Base-by-base conservation (phyloP, 306 rosid genomes). In the Vicia villosa region DNA sequence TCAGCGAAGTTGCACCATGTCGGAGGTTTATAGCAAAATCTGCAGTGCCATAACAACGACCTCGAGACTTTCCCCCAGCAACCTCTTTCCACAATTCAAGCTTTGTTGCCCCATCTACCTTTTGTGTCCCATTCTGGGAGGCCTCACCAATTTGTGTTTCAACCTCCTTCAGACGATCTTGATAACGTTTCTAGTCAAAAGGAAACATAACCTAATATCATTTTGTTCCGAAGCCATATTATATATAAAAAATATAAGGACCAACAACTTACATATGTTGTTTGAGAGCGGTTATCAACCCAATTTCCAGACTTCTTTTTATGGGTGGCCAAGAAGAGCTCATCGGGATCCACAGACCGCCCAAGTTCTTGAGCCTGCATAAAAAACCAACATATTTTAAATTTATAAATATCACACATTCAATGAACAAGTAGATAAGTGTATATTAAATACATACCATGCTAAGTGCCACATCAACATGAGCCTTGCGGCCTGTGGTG, bases 1-100 rank as follows among this genome's bases (percentile, higher is more conserved):
- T 63, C 16, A 63, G 14, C 8, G 54, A 41, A n/a, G 37, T 20
- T 21, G 4, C 54, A 63, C 69, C 69, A 3, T 7, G 37, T 14
- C 5, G 20, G 10, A 63, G 54, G 51, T 63, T 21, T 14, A 24
- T 21, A 63, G 69, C 15, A 26, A 63, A 63, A 52, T 63, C 54
- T 21, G 67, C 67, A 61, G 67, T 61, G 28, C 67, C 67, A 37
- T 61, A 61, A 61, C 67, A 61, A 11, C 47, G 67, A 20, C 67
- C 67, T 37, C 36, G 54, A 21, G 8, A 6, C 54, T 63, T 63
- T 5, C 69, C 52, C 11, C 69, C 52, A 22, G 54, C 37, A 63
- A 24, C 36, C 69, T 63, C 37, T 14, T 63, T 41, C 69, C 52
- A 63, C 52, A 63, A 6, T n/a, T 63, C 67, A 41, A 63, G 34